Evolutionary conservation across 441 rosid species (phyloP), one percentile per base, ranked within the genome.

Genomic region (Euphorbia corollata): DNA sequence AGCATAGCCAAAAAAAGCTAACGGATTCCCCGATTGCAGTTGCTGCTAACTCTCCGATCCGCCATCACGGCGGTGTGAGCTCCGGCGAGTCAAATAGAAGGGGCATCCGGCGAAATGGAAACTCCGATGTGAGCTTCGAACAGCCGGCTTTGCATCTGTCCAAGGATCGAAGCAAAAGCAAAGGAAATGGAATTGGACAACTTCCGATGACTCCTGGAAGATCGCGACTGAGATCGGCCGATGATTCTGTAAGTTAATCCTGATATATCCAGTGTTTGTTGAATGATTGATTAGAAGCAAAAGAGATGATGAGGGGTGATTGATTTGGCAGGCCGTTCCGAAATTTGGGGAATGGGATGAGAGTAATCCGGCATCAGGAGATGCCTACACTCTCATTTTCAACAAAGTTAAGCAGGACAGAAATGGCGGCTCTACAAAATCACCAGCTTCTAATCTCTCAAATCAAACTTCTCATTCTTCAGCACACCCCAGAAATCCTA

Each of bases 301-400:
- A 10, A 13, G 50, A 45, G n/a, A 5, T 53, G 24, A 20, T 20
- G 57, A 53, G 54, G 15, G 2, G 54, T 18, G 53, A 19, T 59
- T 18, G 53, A 19, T 59, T 61, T 61, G 43, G 43, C 74, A 90
- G 98, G 81, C 81, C 12, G 92, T 92, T 65, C 97, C 98, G 4
- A 92, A 82, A 73, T 92, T 92, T 34, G 98, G 98, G 0, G 97
- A 78, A 0, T 91, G 98, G 98, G 97, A 90, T 18, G 97, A 92
- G 80, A 88, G 59, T n/a, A 79, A 92, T 63, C 93, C 97, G 2
- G 79, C 90, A 15, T 81, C 96, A 13, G 95, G 96, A 13, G 98
- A 88, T 67, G 86, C 93, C 24, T 92, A 81, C 65, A 92, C 96
- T 27, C 88, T 83, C 76, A 83, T 90, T 59, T 92, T 92, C 80